phyloP scores from a whole-genome alignment of 2,329 filamentous ascomycete genomes.

The Phoma sp. region DNA sequence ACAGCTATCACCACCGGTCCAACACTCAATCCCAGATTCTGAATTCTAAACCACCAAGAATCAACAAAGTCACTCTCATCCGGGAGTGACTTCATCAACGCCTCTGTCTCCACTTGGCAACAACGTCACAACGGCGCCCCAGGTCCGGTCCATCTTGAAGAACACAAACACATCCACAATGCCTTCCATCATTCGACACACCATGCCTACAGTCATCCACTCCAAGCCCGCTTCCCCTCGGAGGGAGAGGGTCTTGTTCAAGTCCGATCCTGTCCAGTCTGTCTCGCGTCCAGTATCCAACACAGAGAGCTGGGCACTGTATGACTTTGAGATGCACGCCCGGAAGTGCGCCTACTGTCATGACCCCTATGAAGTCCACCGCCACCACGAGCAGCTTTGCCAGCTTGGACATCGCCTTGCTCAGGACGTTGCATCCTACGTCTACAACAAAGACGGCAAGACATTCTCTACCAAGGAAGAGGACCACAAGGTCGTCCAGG shows the following conservation, averaged over 20 bases:
- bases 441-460: conserved; percentile 50
- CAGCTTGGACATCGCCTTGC: conserved; percentile 52
- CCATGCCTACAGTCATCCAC: conserved; percentile 45
- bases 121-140: conserved; percentile 40
- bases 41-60: background rate
- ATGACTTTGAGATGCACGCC: conserved; percentile 57
- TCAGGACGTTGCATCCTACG: conserved; percentile 52
- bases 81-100: conserved; percentile 36
- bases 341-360: conserved; percentile 53
- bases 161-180: conserved; percentile 38
- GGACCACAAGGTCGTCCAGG: conserved; percentile 51
- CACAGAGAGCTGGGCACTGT: conserved; percentile 54
- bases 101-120: conserved; percentile 30
- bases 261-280: conserved; percentile 45
- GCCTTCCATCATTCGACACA: conserved; percentile 37
- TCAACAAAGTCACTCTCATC: conserved; percentile 24
- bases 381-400: conserved; percentile 50
- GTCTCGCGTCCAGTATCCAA: conserved; percentile 50
- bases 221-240: conserved; percentile 35
- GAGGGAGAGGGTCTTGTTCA: conserved; percentile 46
- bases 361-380: conserved; percentile 53
- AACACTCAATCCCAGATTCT: background rate
- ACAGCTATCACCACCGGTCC: conserved; percentile 17
- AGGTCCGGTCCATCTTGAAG: conserved; percentile 40
- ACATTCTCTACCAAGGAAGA: conserved; percentile 45